Base-by-base conservation (phyloP, 140 eudicot genomes). In the Erigeron philadelphicus region DNA sequence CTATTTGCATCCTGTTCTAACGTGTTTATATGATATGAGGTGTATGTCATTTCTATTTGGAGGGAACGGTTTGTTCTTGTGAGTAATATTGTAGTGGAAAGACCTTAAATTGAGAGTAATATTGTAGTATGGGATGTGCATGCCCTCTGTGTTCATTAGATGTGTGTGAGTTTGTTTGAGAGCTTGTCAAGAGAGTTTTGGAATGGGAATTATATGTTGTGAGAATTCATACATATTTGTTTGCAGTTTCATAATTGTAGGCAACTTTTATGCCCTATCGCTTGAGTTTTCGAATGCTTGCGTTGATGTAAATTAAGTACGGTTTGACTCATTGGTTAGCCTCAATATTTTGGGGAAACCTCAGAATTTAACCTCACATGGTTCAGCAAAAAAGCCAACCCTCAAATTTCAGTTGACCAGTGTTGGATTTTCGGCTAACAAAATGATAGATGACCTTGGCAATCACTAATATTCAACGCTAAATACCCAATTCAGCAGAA, bases 21-120 rank as follows among this genome's bases (percentile, higher is more conserved):
- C 59, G 73, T 64, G 83, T 76, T 78, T 84, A 82, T 85, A 80
- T 76, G 75, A 62, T 80, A 82, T 83, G 80, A 75, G 71, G 87
- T 81, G 78, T 81, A 84, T 81, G 74, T 76, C 63, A 78, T 70
- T 73, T 81, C 73, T 73, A 61, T 64, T 61, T 70, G 77, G 81
- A 76, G 83, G 75, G 74, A 61, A 61, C 86, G 56, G 81, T 66
- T 84, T 71, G 81, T 66, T 82, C 47, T 50, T 70, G 61, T 63
- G 75, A 76, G 80, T 76, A 68, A 45, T 44, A 57, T 61, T 72
- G 63, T 72, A 48, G 68, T 72, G 67, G 61, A 16, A 48, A 72
- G 61, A 72, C 77, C 17, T 62, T 50, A 57, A 72, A 52, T 62
- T 13, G 23, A 17, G 64, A 62, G 70, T 53, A 68, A 55, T 85